Conservation (phyloP, 202 grass and related monocot genomes). For the Saccharum hybrid region DNA sequence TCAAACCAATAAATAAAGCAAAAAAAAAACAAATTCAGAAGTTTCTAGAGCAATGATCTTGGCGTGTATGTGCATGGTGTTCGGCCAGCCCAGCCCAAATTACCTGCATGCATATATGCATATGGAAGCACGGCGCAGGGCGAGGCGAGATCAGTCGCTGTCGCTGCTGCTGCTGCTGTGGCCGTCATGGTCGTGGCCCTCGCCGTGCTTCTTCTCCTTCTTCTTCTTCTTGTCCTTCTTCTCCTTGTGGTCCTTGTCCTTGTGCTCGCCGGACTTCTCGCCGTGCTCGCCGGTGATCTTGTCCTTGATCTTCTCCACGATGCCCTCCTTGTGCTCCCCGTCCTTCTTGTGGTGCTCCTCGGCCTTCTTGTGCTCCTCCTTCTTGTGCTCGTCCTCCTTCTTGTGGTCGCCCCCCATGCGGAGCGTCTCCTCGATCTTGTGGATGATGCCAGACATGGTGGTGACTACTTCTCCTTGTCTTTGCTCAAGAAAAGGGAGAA, state of each 20-base stretch:
- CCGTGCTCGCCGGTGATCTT: constrained; percentile 62
- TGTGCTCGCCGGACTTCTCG: constrained; percentile 47
- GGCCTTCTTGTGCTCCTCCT: constrained; percentile 58
- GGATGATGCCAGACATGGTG: constrained; percentile 89
- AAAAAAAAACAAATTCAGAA: neutral
- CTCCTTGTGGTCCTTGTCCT: constrained; percentile 43
- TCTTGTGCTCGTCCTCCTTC: constrained; percentile 55
- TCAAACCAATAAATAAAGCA: neutral
- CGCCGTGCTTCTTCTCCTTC: constrained; percentile 66
- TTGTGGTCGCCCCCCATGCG: constrained; percentile 75
- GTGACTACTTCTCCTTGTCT: neutral
- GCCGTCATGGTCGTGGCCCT: constrained; percentile 51
- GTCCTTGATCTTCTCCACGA: constrained; percentile 81
- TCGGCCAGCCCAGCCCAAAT: too few relatives aligned
- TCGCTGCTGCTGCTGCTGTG: constrained; percentile 79
- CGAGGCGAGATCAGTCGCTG: constrained; percentile 50
- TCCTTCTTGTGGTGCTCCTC: constrained; percentile 54
- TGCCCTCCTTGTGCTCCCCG: constrained; percentile 59
- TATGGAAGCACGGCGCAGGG: constrained; percentile 2
- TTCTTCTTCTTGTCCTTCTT: constrained; percentile 81
- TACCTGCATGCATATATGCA: neutral
- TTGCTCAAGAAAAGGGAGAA: neutral
- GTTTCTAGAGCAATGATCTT: neutral
- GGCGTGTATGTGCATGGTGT: too few relatives aligned
- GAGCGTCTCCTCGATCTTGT: constrained; percentile 89